A percentile compares a stretch with the other conserved stretches of the same genome.
These are phyloP conservation scores for Didymella pomorum DNA, from an alignment of 2,329 filamentous ascomycete species.

Conservation along the genomic window DNA sequence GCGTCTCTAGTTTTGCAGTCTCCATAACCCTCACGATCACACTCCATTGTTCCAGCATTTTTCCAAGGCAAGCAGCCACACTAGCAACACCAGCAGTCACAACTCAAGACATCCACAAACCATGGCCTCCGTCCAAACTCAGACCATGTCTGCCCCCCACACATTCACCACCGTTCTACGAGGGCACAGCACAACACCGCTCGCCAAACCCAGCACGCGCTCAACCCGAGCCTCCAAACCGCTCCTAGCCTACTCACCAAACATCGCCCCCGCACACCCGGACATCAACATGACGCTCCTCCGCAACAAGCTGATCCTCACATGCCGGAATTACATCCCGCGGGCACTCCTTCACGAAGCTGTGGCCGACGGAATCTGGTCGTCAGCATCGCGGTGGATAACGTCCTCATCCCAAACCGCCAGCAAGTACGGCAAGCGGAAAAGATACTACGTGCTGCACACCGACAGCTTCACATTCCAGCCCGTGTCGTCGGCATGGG, in stretches of 20 bases:
- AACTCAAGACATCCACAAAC: not conserved
- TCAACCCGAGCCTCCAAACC: conserved; percentile 34
- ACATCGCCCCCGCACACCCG: conserved; percentile 33
- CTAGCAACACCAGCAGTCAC: not conserved
- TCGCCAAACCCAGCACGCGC: conserved; percentile 29
- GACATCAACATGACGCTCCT: conserved; percentile 39
- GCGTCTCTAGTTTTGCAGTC: conserved; percentile 14
- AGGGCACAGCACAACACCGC: conserved; percentile 20
- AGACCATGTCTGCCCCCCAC: conserved; percentile 33
- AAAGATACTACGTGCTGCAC: conserved; percentile 38
- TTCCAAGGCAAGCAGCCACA: conserved; percentile 8
- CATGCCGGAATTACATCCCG: conserved; percentile 34
- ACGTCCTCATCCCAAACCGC: conserved; percentile 28
- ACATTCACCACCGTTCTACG: conserved; percentile 34
- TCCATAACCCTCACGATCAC: conserved; percentile 1
- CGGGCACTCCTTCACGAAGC: conserved; percentile 30
- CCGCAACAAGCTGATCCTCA: conserved; percentile 38
- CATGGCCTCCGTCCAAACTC: conserved; percentile 40
- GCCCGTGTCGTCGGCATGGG: conserved; percentile 31
- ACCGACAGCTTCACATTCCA: conserved; percentile 30
- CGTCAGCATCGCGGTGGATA: conserved; percentile 35
- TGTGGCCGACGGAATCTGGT: conserved; percentile 37
- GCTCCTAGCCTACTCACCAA: conserved; percentile 34
- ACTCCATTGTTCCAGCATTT: not conserved
- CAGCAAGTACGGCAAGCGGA: conserved; percentile 29